These are phyloP conservation scores for Peronosclerospora sorghi DNA, from an alignment of 352 stramenopile genomes.

Conservation along the genomic window DNA sequence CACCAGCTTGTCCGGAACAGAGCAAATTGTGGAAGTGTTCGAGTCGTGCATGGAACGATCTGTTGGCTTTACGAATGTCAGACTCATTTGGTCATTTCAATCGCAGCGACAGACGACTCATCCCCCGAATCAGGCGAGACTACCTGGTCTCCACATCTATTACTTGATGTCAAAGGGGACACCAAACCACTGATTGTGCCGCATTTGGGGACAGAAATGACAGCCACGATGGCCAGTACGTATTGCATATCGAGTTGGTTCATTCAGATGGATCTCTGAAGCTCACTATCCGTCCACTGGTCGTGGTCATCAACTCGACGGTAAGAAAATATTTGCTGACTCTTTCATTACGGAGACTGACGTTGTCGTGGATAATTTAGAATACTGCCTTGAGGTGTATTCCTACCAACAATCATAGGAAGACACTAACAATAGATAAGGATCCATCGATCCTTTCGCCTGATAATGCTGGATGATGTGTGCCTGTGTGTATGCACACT, in stretches of 20 bases:
- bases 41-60: slow-evolving; percentile 14
- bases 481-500: slow-evolving; percentile 35
- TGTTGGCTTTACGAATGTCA: slow-evolving; percentile 12
- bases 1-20: slow-evolving; percentile 5
- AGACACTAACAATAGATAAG: slow-evolving; percentile 5
- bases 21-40: slow-evolving; percentile 6
- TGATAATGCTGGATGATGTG: slow-evolving; percentile 26
- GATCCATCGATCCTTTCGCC: slow-evolving; percentile 18
- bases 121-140: neutral
- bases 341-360: slow-evolving; percentile 3
- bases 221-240: slow-evolving; percentile 12
- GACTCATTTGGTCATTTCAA: slow-evolving; percentile 18
- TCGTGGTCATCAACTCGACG: slow-evolving; percentile 52
- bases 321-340: slow-evolving; percentile 13
- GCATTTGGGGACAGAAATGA: neutral
- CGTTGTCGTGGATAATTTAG: slow-evolving; percentile 5
- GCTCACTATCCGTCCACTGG: slow-evolving; percentile 31
- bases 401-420: slow-evolving; percentile 16
- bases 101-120: slow-evolving; percentile 8
- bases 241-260: slow-evolving; percentile 30
- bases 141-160: slow-evolving; percentile 23
- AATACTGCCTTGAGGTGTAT: slow-evolving; percentile 15
- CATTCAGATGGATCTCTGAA: slow-evolving; percentile 21
- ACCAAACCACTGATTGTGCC: slow-evolving; percentile 23
- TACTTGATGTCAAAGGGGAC: slow-evolving; percentile 22